These are phyloP conservation scores for Ocimum tenuiflorum DNA, from an alignment of 257 asterid species.

Conservation along the genomic window DNA sequence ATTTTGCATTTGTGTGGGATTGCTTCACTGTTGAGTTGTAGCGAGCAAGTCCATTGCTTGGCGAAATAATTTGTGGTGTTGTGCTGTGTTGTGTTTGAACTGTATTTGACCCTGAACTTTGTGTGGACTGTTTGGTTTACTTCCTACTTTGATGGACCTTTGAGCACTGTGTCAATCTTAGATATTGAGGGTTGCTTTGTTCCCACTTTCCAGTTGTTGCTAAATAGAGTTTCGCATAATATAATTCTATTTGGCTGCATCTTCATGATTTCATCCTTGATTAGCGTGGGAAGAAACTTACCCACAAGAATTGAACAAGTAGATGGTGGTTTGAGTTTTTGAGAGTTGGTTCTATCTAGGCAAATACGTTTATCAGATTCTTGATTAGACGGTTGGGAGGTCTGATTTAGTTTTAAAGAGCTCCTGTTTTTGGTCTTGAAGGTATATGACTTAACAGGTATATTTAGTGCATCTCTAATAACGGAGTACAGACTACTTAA, in stretches of 20 bases:
- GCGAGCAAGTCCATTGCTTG: background rate
- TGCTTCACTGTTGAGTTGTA: constrained; percentile 1
- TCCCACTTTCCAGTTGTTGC: background rate
- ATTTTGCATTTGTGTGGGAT: background rate
- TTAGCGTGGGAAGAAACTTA: background rate
- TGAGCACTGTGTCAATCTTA: background rate
- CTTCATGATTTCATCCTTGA: background rate
- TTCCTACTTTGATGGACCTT: background rate
- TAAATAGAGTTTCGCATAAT: background rate
- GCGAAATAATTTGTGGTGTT: background rate
- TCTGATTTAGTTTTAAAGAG: constrained; percentile 18
- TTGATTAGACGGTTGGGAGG: constrained; percentile 2
- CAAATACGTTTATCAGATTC: background rate
- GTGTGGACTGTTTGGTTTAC: background rate
- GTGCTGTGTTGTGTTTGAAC: background rate
- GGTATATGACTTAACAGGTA: constrained; percentile 74
- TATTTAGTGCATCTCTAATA: constrained; percentile 40
- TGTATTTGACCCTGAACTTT: background rate
- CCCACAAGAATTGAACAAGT: background rate
- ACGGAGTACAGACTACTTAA: constrained; percentile 47
- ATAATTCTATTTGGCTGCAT: background rate
- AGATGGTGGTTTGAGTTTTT: background rate
- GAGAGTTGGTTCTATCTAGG: background rate
- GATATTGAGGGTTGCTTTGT: background rate
- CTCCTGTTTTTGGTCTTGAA: constrained; percentile 36